A percentile compares a stretch with the other conserved stretches of the same genome.
These are phyloP conservation scores for Floccularia luteovirens DNA, from an alignment of 768 basidiomycete genomes.

Conservation along the genomic window DNA sequence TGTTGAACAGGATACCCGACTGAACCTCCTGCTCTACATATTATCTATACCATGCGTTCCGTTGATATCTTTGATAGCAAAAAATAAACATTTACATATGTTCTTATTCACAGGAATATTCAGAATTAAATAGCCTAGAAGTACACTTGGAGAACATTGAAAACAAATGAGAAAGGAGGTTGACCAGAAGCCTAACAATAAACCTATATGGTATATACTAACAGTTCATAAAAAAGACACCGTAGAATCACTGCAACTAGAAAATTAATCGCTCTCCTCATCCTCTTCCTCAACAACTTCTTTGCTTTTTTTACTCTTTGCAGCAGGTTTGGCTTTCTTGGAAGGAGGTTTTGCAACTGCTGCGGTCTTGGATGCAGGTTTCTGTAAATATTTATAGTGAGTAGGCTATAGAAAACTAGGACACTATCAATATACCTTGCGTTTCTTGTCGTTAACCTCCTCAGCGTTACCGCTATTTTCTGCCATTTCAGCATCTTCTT, in stretches of 20 bases:
- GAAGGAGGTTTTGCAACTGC: conserved; percentile 35
- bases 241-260: no score
- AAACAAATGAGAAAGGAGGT: not conserved
- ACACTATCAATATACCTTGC: conserved; percentile 42
- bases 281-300: conserved; percentile 38
- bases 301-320: conserved; percentile 42
- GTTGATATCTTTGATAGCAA: no score
- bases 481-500: conserved; percentile 35
- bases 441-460: conserved; percentile 53
- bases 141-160: not conserved
- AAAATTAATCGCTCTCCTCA: conserved; percentile 20
- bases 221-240: no score
- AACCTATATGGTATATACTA: not conserved
- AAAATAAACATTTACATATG: no score
- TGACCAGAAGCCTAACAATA: not conserved
- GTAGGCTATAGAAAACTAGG: conserved; percentile 4
- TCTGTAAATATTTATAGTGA: conserved; percentile 16
- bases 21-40: no score
- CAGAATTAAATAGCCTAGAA: no score
- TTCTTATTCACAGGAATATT: no score
- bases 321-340: conserved; percentile 35
- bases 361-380: conserved; percentile 30
- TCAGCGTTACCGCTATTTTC: conserved; percentile 33
- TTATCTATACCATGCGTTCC: no score
- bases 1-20: no score